Conservation (phyloP, 306 rosid species). For the Psophocarpus tetragonolobus region DNA sequence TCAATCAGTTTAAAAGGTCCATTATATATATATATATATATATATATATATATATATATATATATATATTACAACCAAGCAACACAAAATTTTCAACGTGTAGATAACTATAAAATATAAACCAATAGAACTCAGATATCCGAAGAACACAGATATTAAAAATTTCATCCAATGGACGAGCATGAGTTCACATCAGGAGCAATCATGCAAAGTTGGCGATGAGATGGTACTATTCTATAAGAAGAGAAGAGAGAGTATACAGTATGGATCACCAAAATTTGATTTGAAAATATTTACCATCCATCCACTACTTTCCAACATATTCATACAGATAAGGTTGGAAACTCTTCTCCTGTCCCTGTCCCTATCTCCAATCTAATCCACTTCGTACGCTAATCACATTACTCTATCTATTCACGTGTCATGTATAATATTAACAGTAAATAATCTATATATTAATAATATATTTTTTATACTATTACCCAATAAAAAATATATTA, state of each 20-base stretch:
- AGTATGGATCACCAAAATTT: background rate
- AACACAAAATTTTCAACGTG: background rate
- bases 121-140: background rate
- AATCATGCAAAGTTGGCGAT: slow-evolving; percentile 18
- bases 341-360: background rate
- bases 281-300: background rate
- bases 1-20: background rate
- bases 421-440: background rate
- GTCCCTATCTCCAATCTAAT: background rate
- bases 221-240: background rate
- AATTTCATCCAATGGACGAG: background rate
- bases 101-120: background rate
- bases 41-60: no score
- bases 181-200: background rate
- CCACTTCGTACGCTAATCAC: background rate
- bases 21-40: no score
- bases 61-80: background rate
- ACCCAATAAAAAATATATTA: no score
- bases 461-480: no score
- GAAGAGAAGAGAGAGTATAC: background rate
- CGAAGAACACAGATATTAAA: background rate
- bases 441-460: no score
- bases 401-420: background rate
- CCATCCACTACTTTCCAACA: background rate
- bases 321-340: slow-evolving; percentile 31